Percentiles rank a stretch among this genome's conserved stretches.
phyloP scores from a whole-genome alignment of 1,284 basidiomycete genomes.

The Cerioporus squamosus region DNA sequence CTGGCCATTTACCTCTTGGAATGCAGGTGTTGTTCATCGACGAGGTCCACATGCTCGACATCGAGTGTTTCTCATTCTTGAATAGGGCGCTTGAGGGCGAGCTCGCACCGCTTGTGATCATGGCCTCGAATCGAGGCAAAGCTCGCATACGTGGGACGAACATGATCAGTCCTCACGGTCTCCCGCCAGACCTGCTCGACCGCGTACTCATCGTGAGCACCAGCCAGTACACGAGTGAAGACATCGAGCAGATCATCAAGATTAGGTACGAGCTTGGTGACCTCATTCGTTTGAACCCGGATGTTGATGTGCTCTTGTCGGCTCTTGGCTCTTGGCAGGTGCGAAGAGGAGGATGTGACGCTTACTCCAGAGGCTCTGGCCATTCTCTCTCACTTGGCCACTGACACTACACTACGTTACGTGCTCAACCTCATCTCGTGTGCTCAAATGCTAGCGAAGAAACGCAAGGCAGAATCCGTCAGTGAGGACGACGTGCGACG shows the following conservation, averaged over 20 bases:
- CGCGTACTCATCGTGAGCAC: slow-evolving; percentile 96
- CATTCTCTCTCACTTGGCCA: slow-evolving; percentile 86
- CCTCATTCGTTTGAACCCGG: not conserved
- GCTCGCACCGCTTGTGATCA: slow-evolving; percentile 93
- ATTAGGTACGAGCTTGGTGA: slow-evolving; percentile 69
- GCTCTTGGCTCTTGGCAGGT: slow-evolving; percentile 58
- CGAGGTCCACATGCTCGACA: slow-evolving; percentile 99
- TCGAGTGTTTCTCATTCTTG: slow-evolving; percentile 98
- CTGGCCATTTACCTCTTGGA: not conserved
- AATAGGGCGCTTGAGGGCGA: slow-evolving; percentile 96
- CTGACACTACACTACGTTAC: slow-evolving; percentile 87
- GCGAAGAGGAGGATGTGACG: slow-evolving; percentile 96
- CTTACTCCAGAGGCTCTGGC: slow-evolving; percentile 76
- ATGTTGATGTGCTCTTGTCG: not conserved
- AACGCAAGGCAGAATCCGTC: slow-evolving; percentile 78
- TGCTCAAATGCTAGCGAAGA: slow-evolving; percentile 81
- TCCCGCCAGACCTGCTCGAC: slow-evolving; percentile 94
- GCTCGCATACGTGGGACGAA: slow-evolving; percentile 95
- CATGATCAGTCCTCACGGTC: slow-evolving; percentile 92
- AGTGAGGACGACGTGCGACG: slow-evolving; percentile 85
- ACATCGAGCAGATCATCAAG: slow-evolving; percentile 90
- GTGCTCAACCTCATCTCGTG: slow-evolving; percentile 93
- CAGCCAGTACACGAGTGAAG: slow-evolving; percentile 83
- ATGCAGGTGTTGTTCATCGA: slow-evolving; percentile 87
- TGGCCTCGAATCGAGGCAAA: slow-evolving; percentile 98